Base-by-base conservation (phyloP, 2,329 filamentous ascomycete species). In the Neonectria coccinea region DNA sequence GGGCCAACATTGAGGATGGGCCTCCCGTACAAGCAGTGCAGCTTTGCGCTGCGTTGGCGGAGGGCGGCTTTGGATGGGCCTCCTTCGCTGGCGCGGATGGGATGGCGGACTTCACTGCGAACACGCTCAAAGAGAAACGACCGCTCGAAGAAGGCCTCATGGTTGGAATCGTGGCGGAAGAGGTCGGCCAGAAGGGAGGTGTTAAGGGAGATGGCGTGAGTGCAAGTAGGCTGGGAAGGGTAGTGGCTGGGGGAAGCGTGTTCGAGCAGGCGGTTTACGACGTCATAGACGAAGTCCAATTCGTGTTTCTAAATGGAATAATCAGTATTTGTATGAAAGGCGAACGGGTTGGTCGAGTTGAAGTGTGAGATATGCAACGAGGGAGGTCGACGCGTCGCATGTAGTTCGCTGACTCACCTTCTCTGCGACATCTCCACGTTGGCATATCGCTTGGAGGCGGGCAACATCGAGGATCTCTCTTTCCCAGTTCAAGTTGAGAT, bases 21-120 rank as follows among this genome's bases (percentile, higher is more conserved):
- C n/a, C 86, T 84, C 18, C 92, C 91, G 67, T 88, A 90, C 29
- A 92, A 80, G 67, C 87, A 88, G 75, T 93, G 91, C 25, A 94
- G 79, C 74, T 90, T 91, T 25, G 92, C 92, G 67, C 88, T 90
- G 68, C 86, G 81, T 78, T 93, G 91, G 31, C 86, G 85, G 36
- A 79, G 12, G 78, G 67, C 47, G 6, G 47, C 39, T 18, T 64
- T 66, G n/a, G 65, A 59, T 5, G 59, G 29, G 27, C 59, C 65
- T 10, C 57, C 29, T 7, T 54, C 42, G 16, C 54, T 54, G 12
- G 81, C 9, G 75, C 83, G 81, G 5, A 74, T 72, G 12, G 73
- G 56, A 31, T 66, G 64, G 11, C 66, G 67, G 16, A 64, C 58
- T 44, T 79, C 75, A 22, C 79, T 81, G 20, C 84, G 85, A 3